Evolutionary conservation across 257 asterid species (phyloP), one percentile per base, ranked within the genome.

Genomic region (Solanum lignicaule): DNA sequence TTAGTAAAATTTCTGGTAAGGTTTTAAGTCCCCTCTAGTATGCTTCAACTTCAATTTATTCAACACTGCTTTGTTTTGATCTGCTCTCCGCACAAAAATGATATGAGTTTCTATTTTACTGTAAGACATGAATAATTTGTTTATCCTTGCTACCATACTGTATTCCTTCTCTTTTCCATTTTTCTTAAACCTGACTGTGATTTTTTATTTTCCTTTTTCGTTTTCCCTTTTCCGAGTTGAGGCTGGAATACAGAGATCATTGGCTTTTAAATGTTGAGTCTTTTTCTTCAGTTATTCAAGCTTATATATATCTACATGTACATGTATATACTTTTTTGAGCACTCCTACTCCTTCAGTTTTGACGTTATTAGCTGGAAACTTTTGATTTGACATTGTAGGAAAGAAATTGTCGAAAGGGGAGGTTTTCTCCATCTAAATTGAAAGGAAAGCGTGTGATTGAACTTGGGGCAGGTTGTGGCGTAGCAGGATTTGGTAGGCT

Each of bases 391-490:
- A 87, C 79, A 81, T 25, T 89, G 86, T 62, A 95, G 99, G 99
- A 96, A 88, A 97, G 93, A 86, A 97, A 97, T 41, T 92, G 98
- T 90, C 91, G 98, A 88, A 96, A 93, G 90, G 99, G 99, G 81
- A 95, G 93, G 89, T 94, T 95, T 92, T 95, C 94, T 83, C 95
- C 98, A 71, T 90, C 98, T 87, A 97, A 96, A 91, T 88, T 97
- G 90, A 95, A 88, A 92, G 99, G 99, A 83, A 97, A 95, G 87
- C 99, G 97, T 43, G 99, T 92, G n/a, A 90, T 97, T 68, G 99
- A 97, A 92, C 99, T 97, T 74, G 99, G 99, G 90, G 99, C 99
- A 3, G 99, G 99, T 87, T 97, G 99, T 90, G 99, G 99, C 39
- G 98, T 97, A 79, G 98, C 99, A 84, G 99, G 99, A 87, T 97